These are phyloP conservation scores for Barnettozyma hawaiiensis DNA, from an alignment of 1,139 yeast species.

Conservation along the genomic window DNA sequence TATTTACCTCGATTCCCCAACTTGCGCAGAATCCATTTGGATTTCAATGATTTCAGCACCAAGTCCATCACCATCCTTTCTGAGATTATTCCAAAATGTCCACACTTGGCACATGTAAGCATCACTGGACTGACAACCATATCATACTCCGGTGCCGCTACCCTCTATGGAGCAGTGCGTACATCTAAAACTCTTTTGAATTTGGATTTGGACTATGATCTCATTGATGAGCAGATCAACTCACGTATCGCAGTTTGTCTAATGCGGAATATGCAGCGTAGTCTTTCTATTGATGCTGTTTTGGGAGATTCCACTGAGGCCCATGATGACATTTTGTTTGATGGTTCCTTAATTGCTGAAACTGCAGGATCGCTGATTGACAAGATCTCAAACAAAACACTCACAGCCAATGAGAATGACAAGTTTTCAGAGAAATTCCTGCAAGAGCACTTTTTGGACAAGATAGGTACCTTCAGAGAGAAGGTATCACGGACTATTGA, in stretches of 20 bases:
- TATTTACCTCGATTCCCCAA: conserved; percentile 60
- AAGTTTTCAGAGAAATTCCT: conserved; percentile 36
- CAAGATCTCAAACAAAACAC: conserved; percentile 16
- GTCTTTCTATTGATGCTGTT: conserved; percentile 38
- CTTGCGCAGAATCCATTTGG: conserved; percentile 72
- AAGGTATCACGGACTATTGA: conserved; percentile 59
- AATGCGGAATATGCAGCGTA: conserved; percentile 74
- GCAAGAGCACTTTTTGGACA: conserved; percentile 43
- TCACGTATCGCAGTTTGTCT: conserved; percentile 77
- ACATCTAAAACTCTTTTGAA: conserved; percentile 58
- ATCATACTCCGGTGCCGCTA: conserved; percentile 54
- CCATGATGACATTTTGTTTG: conserved; percentile 46
- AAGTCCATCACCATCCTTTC: conserved; percentile 64
- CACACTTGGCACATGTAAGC: conserved; percentile 70
- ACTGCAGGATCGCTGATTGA: conserved; percentile 57
- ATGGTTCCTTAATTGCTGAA: conserved; percentile 54
- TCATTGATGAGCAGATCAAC: conserved; percentile 62
- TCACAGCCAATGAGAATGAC: conserved; percentile 23
- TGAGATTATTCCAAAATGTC: conserved; percentile 64
- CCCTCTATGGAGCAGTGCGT: conserved; percentile 67
- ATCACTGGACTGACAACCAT: conserved; percentile 58
- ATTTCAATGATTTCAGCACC: conserved; percentile 59
- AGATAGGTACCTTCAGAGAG: conserved; percentile 47
- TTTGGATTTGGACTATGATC: conserved; percentile 66
- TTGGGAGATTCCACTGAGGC: conserved; percentile 21